Evolutionary conservation across 2,329 filamentous ascomycete species (phyloP).

Genomic region (Aspergillus sp.): DNA sequence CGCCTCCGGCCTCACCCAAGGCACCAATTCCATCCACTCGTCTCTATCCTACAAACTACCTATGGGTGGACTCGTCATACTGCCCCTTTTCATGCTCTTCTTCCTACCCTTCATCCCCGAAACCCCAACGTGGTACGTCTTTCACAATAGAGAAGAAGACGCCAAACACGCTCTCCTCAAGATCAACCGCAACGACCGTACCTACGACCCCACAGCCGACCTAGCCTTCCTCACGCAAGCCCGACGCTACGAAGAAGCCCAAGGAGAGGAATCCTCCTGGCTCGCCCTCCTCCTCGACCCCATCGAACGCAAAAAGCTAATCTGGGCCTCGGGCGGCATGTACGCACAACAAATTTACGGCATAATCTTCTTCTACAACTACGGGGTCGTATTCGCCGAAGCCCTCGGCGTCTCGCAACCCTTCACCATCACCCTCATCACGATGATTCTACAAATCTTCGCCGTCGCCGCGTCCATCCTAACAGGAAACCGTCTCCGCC

Average conservation of each 20-base stretch:
- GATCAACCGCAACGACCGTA: conserved; percentile 35
- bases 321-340: conserved; percentile 49
- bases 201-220: conserved; percentile 33
- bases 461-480: conserved; percentile 44
- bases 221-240: conserved; percentile 26
- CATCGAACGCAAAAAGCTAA: conserved; percentile 50
- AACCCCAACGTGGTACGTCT: conserved; percentile 36
- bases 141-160: conserved; percentile 27
- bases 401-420: conserved; percentile 46
- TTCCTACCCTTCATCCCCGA: conserved; percentile 30
- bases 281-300: conserved; percentile 45
- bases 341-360: conserved; percentile 54
- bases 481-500: conserved; percentile 43
- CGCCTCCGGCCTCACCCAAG: conserved; percentile 31
- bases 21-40: conserved; percentile 27
- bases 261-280: conserved; percentile 41
- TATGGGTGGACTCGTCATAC: conserved; percentile 28
- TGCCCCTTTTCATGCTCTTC: conserved; percentile 27
- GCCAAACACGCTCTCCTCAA: conserved; percentile 35
- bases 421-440: conserved; percentile 47
- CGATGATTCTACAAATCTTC: conserved; percentile 48
- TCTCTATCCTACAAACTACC: conserved; percentile 30
- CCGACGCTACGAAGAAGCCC: conserved; percentile 25
- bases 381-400: conserved; percentile 47
- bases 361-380: conserved; percentile 52